Conservation (phyloP, 2,329 filamentous ascomycete species). For the Plenodomus tracheiphilus region DNA sequence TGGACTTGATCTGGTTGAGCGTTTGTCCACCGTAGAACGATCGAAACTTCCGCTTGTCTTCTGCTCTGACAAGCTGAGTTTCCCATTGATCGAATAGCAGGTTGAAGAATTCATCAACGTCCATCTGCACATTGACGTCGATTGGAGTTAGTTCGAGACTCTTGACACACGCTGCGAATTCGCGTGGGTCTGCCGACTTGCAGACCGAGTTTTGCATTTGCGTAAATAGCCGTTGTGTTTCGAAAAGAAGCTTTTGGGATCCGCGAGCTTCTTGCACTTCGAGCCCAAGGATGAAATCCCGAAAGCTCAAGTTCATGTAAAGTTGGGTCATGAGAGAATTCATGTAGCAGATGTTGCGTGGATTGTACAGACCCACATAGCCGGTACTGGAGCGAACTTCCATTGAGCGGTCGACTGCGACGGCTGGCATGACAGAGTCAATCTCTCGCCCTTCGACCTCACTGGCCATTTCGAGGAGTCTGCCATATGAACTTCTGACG, state of each 20-base stretch:
- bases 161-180: conserved; percentile 74
- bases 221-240: conserved; percentile 81
- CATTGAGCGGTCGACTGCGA: conserved; percentile 62
- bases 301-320: conserved; percentile 92
- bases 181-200: conserved; percentile 72
- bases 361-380: conserved; percentile 86
- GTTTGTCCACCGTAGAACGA: conserved; percentile 90
- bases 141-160: conserved; percentile 83
- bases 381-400: conserved; percentile 76
- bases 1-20: conserved; percentile 93
- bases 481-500: conserved; percentile 22
- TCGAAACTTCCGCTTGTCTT: conserved; percentile 73
- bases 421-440: conserved; percentile 63
- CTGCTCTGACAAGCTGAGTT: conserved; percentile 68
- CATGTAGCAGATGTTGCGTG: conserved; percentile 95
- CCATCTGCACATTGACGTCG: conserved; percentile 90
- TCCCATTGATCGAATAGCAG: conserved; percentile 92
- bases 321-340: conserved; percentile 94
- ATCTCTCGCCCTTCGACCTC: conserved; percentile 21
- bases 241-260: conserved; percentile 69
- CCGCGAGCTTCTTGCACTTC: conserved; percentile 57
- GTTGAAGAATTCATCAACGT: conserved; percentile 97
- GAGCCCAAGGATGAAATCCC: conserved; percentile 73
- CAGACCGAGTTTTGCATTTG: conserved; percentile 81
- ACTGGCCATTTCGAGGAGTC: conserved; percentile 32